Conservation (phyloP, 2,329 filamentous ascomycete genomes). For the Cercospora nicotianae region DNA sequence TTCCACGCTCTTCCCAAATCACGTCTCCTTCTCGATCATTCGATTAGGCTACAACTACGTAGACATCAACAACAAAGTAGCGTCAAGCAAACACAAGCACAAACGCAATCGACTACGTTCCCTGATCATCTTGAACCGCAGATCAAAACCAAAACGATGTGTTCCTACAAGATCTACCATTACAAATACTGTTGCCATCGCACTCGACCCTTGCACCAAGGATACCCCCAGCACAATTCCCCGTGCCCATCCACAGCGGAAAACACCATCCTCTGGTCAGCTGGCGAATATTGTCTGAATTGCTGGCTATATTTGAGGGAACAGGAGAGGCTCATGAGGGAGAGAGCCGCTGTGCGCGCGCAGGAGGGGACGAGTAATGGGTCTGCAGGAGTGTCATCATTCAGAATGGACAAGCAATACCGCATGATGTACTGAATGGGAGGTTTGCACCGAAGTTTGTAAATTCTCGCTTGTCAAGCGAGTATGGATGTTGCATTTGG, state of each 20-base stretch:
- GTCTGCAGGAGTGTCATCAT: background rate
- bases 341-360: background rate
- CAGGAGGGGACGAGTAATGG: background rate
- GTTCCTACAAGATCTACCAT: background rate
- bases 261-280: background rate
- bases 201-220: background rate
- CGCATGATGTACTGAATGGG: background rate
- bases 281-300: background rate
- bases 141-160: background rate
- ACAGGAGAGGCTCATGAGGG: background rate
- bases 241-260: background rate
- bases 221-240: background rate
- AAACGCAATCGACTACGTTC: background rate
- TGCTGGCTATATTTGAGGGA: background rate
- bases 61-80: background rate
- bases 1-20: background rate
- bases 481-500: background rate
- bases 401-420: background rate
- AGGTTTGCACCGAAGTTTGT: background rate
- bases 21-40: background rate
- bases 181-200: background rate
- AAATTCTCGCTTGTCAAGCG: background rate
- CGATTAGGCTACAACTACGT: background rate
- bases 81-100: background rate
- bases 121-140: background rate